Evolutionary conservation across 23 red algal species (phyloP), one percentile per base, ranked within the genome.

Genomic region (Gracilariopsis chorda): DNA sequence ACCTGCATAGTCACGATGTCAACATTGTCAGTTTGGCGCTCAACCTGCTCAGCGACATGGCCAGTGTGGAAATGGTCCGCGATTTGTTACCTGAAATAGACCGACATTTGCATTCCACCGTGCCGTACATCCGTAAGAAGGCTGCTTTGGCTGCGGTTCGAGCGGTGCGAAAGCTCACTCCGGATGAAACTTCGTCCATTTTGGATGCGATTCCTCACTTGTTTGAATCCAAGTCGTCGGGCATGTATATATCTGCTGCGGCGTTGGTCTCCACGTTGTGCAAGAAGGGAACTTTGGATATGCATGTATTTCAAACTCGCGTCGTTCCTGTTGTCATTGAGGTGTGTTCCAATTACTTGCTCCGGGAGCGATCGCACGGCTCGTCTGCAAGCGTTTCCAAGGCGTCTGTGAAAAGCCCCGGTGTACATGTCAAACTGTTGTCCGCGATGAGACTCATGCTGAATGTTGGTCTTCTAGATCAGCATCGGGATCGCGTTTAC

Each of bases 1-100:
- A 99, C 77, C 88, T 99, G 20, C 56, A 91, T 9, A 92, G 72
- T 23, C 86, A 94, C 57, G 93, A 94, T 58, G 69, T 91, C 42
- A 55, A 91, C 57, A 81, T 99, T 21, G 84, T 93, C 5, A 92
- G 79, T 51, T 82, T 99, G 23, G 97, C 97, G 11, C 89, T 99
- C 32, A 92, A 91, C 70, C 74, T 93, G 17, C 36, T 99, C 7
- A 93, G 73, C 58, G 93, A 99, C 77, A 83, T 99, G 51, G 91
- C 97, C 1, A 93, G 93, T 21, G 57, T 88, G 8, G 97, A 99
- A 29, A 93, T 99, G 86, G 77, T 88, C 43, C 94, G 92, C 39
- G 97, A 99, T 74, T 73, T 99, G 43, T 53, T 84, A n/a, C 93
- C 93, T n/a, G 90, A 96, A 34, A 85, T 99, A 41, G 95, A 94